phyloP scores from a whole-genome alignment of 2,329 filamentous ascomycete species.

The Escovopsis sp. region DNA sequence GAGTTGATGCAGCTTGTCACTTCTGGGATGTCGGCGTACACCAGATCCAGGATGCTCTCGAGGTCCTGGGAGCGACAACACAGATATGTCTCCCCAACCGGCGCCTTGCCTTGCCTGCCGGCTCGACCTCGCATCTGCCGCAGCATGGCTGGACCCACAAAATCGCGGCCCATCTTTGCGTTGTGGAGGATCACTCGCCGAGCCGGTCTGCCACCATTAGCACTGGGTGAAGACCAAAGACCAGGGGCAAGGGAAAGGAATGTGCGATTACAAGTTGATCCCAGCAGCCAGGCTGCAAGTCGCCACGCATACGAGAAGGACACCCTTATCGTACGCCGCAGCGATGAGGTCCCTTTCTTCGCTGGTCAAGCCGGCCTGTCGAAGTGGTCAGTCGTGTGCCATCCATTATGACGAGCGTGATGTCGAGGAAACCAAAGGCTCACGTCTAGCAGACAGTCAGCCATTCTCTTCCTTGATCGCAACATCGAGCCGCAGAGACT shows the following conservation, averaged over 20 bases:
- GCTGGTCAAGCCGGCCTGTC: constrained; percentile 49
- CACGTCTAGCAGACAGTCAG: not conserved
- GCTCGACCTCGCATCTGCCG: constrained; percentile 69
- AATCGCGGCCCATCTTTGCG: constrained; percentile 58
- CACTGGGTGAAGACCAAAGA: not conserved
- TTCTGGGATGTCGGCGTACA: constrained; percentile 56
- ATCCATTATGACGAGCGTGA: not conserved
- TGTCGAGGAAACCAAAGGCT: not conserved
- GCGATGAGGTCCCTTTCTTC: constrained; percentile 63
- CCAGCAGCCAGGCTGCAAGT: constrained; percentile 70
- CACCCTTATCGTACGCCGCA: constrained; percentile 52
- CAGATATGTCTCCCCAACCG: constrained; percentile 61
- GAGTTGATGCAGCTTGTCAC: constrained; percentile 53
- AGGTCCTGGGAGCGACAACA: constrained; percentile 56
- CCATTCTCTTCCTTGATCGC: no score
- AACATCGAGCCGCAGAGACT: constrained; percentile 13
- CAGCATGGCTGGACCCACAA: constrained; percentile 66
- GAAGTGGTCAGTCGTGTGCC: constrained; percentile 8
- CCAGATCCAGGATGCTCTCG: constrained; percentile 52
- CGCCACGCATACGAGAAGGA: constrained; percentile 55
- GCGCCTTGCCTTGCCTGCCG: constrained; percentile 64
- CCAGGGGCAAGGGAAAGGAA: no score
- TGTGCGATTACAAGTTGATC: constrained; percentile 62
- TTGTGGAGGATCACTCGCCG: constrained; percentile 61
- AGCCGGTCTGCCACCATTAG: constrained; percentile 30